These are phyloP conservation scores for Geotrichum australiense DNA, from an alignment of 1,139 yeast species.

Conservation along the genomic window DNA sequence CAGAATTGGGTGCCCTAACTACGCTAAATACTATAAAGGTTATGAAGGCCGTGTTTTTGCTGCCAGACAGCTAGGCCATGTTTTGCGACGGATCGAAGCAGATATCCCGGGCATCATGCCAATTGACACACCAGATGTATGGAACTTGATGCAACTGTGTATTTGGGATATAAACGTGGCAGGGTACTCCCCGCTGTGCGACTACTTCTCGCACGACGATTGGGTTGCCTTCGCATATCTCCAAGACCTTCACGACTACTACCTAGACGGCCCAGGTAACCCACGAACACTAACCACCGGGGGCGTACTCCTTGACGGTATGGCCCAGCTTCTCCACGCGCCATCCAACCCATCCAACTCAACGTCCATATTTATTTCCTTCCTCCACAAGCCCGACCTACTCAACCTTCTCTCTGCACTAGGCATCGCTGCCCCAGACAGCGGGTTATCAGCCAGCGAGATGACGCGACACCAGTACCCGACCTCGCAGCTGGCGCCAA, in stretches of 20 bases:
- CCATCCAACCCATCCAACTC: slow-evolving; percentile 22
- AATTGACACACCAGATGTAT: slow-evolving; percentile 40
- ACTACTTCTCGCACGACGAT: slow-evolving; percentile 50
- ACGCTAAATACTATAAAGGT: slow-evolving; percentile 24
- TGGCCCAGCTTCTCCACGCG: slow-evolving; percentile 37
- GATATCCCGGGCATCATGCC: slow-evolving; percentile 41
- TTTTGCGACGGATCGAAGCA: slow-evolving; percentile 31
- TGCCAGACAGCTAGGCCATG: slow-evolving; percentile 30
- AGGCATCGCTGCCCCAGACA: slow-evolving; percentile 46
- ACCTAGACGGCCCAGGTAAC: slow-evolving; percentile 49
- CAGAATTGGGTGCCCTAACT: slow-evolving; percentile 9
- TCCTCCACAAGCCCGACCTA: slow-evolving; percentile 56
- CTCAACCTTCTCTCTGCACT: slow-evolving; percentile 45
- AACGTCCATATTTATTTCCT: slow-evolving; percentile 34
- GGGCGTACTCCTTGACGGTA: slow-evolving; percentile 46
- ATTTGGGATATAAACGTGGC: slow-evolving; percentile 52
- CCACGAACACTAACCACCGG: slow-evolving; percentile 42
- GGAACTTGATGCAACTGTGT: slow-evolving; percentile 43
- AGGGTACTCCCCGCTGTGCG: slow-evolving; percentile 49
- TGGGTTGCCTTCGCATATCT: slow-evolving; percentile 43
- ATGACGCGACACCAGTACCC: no score
- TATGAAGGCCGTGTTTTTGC: background rate
- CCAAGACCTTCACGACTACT: slow-evolving; percentile 44
- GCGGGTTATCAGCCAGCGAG: no score
- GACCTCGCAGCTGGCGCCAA: slow-evolving; percentile 42